Percentiles rank a stretch among this genome's conserved stretches.
phyloP scores from a whole-genome alignment of 768 basidiomycete genomes.

The Mycena galopus region DNA sequence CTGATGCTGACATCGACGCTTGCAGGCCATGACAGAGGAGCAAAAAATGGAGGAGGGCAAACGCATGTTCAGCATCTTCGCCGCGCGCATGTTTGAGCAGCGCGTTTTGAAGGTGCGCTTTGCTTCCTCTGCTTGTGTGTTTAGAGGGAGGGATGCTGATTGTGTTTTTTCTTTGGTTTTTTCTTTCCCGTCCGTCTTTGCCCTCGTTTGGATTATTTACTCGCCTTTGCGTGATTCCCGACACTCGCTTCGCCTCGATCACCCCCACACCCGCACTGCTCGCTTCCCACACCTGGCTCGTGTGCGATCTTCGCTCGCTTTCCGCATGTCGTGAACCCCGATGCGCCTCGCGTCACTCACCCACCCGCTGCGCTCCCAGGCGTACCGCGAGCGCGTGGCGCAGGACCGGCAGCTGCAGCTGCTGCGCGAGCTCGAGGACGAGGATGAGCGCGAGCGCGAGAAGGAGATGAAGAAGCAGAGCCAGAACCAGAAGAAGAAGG shows the following conservation, averaged over 20 bases:
- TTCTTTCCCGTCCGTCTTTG: background rate
- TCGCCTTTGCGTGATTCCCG: too few species aligned
- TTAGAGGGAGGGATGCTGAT: background rate
- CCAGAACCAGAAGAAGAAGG: constrained; percentile 99
- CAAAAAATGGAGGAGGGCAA: constrained; percentile 99
- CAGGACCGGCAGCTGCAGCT: constrained; percentile 95
- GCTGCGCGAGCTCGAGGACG: constrained; percentile 94
- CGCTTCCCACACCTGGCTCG: background rate
- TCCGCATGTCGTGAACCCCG: background rate
- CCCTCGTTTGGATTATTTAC: background rate
- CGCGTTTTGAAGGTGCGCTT: constrained; percentile 82
- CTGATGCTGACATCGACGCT: constrained; percentile 19
- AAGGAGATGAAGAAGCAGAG: constrained; percentile 94
- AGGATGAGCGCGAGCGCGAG: constrained; percentile 89
- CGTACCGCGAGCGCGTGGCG: constrained; percentile 96
- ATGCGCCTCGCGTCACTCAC: constrained; percentile 61
- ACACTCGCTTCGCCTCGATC: background rate
- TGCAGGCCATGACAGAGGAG: constrained; percentile 88
- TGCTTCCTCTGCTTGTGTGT: background rate
- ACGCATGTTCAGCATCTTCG: constrained; percentile 99
- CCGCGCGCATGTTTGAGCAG: constrained; percentile 99
- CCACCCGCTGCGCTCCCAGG: constrained; percentile 51
- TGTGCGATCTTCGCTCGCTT: background rate
- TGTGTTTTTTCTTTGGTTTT: background rate
- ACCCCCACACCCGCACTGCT: background rate